Evolutionary conservation across 2,329 filamentous ascomycete species (phyloP).

Genomic region (Exophiala aquamarina): DNA sequence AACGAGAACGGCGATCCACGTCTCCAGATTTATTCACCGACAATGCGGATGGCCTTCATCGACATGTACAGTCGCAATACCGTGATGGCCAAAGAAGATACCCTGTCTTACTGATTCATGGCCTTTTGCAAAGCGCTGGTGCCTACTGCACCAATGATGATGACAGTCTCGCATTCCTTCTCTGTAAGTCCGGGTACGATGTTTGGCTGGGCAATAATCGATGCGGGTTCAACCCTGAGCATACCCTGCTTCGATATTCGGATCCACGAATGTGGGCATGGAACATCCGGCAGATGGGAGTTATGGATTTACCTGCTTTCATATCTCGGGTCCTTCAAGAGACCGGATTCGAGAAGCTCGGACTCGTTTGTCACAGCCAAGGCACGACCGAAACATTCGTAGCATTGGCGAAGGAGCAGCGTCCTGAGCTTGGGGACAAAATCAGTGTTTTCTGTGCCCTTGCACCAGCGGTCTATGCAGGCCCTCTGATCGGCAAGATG

Average conservation of each 20-base stretch:
- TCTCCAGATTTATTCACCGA: constrained; percentile 64
- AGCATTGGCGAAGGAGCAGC: constrained; percentile 83
- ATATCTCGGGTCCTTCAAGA: constrained; percentile 75
- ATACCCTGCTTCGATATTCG: constrained; percentile 65
- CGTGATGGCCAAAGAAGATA: constrained; percentile 61
- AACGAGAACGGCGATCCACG: constrained; percentile 45
- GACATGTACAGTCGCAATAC: constrained; percentile 32
- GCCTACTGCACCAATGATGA: constrained; percentile 91
- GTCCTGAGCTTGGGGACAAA: constrained; percentile 77
- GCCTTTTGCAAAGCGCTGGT: constrained; percentile 81
- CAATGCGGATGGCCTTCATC: constrained; percentile 25
- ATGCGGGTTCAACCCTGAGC: constrained; percentile 78
- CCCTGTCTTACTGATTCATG: constrained; percentile 83
- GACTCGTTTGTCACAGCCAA: constrained; percentile 83
- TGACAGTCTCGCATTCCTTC: constrained; percentile 83
- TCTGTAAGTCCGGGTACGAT: constrained; percentile 89
- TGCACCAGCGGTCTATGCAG: constrained; percentile 86
- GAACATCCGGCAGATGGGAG: constrained; percentile 93
- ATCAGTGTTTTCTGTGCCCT: constrained; percentile 89
- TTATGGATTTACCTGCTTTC: constrained; percentile 81
- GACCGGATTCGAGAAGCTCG: constrained; percentile 80
- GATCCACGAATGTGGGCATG: constrained; percentile 96
- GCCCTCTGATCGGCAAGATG: constrained; percentile 78
- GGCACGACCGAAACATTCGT: constrained; percentile 88
- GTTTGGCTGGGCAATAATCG: constrained; percentile 96